phyloP scores from a whole-genome alignment of 208 protist species.

The Trypanosoma cruzi region DNA sequence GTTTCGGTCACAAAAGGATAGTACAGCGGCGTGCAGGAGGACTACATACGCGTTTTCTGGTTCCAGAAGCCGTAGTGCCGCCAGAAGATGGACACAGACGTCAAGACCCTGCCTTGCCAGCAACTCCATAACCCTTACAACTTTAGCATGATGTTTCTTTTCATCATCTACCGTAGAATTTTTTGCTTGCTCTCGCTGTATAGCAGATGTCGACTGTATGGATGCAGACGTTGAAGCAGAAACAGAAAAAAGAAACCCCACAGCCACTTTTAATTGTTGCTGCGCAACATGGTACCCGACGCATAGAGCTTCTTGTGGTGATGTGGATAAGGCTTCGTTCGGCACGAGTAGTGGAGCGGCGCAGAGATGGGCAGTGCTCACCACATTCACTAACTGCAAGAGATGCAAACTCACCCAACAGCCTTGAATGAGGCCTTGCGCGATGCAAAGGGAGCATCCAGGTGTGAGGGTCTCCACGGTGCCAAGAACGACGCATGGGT shows the following conservation, averaged over 20 bases:
- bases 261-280: constrained; percentile 13
- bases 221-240: background rate
- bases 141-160: constrained; percentile 11
- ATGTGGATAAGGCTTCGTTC: constrained; percentile 18
- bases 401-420: constrained; percentile 44
- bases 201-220: background rate
- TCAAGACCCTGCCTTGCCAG: constrained; percentile 19
- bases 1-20: constrained; percentile 26
- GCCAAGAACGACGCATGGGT: background rate
- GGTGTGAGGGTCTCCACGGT: constrained; percentile 16
- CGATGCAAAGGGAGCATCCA: constrained; percentile 49
- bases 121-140: background rate
- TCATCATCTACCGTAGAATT: background rate
- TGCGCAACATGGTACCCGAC: constrained; percentile 39
- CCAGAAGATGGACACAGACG: constrained; percentile 22
- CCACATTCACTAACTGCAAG: constrained; percentile 47
- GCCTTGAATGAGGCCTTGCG: constrained; percentile 42
- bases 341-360: constrained; percentile 26
- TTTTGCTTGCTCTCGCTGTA: too few species aligned
- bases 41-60: constrained; percentile 14
- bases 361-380: constrained; percentile 30
- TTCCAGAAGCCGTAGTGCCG: constrained; percentile 19
- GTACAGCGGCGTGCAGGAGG: constrained; percentile 25
- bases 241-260: constrained; percentile 23
- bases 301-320: constrained; percentile 23